Conservation (phyloP, 2,329 filamentous ascomycete species). For the Colletotrichum paranaense region DNA sequence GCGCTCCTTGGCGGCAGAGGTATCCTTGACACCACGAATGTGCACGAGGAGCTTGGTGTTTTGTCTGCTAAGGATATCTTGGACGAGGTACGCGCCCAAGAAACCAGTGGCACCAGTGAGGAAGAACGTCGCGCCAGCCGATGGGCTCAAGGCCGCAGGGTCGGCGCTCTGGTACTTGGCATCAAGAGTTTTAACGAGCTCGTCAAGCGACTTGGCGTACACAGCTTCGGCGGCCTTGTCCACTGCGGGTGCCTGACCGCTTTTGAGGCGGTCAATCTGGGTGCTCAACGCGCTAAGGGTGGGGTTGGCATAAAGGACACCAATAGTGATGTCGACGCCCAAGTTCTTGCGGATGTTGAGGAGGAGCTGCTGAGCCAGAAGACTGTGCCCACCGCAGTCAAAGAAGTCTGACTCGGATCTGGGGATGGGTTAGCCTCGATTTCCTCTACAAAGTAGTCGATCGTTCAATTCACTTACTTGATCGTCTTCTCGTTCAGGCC, state of each 20-base stretch:
- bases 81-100: constrained; percentile 82
- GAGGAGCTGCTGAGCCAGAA: constrained; percentile 78
- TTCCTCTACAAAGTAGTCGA: background rate
- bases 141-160: constrained; percentile 42
- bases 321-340: constrained; percentile 71
- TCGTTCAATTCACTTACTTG: background rate
- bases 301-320: constrained; percentile 75
- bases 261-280: constrained; percentile 59
- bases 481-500: constrained; percentile 76
- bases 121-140: constrained; percentile 69
- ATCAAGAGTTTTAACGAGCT: constrained; percentile 54
- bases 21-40: constrained; percentile 55
- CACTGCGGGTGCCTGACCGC: constrained; percentile 45
- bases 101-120: constrained; percentile 93
- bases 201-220: constrained; percentile 62
- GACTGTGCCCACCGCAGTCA: constrained; percentile 50
- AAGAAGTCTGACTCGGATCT: constrained; percentile 56
- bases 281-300: constrained; percentile 57
- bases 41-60: constrained; percentile 23
- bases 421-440: constrained; percentile 42
- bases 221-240: constrained; percentile 47
- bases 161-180: constrained; percentile 48
- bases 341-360: constrained; percentile 67
- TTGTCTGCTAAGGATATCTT: constrained; percentile 75
- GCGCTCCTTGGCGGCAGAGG: constrained; percentile 43